Conservation (phyloP, 75 land plant genomes). For the Azolla pinnata region DNA sequence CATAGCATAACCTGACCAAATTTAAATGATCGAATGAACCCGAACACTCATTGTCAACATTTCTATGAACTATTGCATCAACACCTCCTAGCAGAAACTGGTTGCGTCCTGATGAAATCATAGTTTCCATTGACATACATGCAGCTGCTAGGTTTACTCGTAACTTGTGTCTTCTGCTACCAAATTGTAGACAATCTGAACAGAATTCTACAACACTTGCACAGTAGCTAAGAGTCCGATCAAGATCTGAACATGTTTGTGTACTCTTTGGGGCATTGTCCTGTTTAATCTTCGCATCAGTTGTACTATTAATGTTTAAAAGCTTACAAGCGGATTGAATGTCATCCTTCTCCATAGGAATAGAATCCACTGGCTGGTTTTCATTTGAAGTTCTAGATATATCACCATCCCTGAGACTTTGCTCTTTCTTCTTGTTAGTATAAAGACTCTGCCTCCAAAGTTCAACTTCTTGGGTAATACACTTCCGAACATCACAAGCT, state of each 20-base stretch:
- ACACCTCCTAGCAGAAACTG: slow-evolving; percentile 23
- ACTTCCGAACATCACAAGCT: slow-evolving; percentile 33
- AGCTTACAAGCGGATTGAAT: too few relatives aligned
- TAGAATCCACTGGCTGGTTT: background rate
- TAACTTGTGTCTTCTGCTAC: slow-evolving; percentile 13
- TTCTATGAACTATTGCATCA: slow-evolving; percentile 18
- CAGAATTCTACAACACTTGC: slow-evolving; percentile 3
- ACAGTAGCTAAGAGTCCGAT: slow-evolving; percentile 6
- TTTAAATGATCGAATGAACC: background rate
- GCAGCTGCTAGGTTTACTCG: slow-evolving; percentile 30
- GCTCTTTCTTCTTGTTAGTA: background rate
- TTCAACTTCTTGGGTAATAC: slow-evolving; percentile 21
- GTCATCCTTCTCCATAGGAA: background rate
- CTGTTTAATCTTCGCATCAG: background rate
- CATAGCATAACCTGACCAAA: background rate
- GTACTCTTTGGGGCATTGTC: background rate
- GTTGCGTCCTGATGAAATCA: slow-evolving; percentile 7
- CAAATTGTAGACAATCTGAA: slow-evolving; percentile 3
- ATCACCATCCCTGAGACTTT: background rate
- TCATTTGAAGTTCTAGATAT: background rate
- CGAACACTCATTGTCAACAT: background rate
- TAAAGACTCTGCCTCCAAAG: slow-evolving; percentile 11
- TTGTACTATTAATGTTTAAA: too few relatives aligned
- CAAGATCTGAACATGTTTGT: slow-evolving; percentile 1
- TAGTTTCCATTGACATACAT: slow-evolving; percentile 20